Percentiles rank a stretch among this genome's conserved stretches.
These are phyloP conservation scores for Kitagawia praeruptora DNA, from an alignment of 129 eudicot species.

Conservation along the genomic window DNA sequence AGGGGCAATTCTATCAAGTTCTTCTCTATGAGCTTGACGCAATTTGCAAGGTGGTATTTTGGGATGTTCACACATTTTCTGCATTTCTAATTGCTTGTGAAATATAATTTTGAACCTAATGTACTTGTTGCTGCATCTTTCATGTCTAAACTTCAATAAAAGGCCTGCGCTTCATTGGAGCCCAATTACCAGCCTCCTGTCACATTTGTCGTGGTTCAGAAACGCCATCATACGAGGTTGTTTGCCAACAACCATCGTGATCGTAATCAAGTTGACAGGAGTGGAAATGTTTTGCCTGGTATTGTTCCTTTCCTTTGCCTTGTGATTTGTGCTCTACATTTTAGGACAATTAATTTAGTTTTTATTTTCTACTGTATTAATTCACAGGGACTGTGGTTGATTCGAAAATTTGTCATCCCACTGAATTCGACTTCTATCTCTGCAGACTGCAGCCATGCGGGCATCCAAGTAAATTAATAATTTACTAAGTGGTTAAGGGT, in stretches of 20 bases:
- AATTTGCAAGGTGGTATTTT: constrained; percentile 48
- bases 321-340: not conserved
- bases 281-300: constrained; percentile 94
- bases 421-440: constrained; percentile 85
- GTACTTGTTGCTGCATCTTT: not conserved
- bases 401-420: constrained; percentile 88
- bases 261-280: constrained; percentile 59
- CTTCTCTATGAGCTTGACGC: constrained; percentile 87
- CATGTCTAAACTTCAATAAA: not conserved
- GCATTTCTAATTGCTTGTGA: not conserved
- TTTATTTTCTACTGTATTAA: not conserved
- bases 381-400: constrained; percentile 81
- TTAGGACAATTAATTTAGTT: not conserved
- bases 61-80: not conserved
- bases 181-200: constrained; percentile 84
- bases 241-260: constrained; percentile 77
- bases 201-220: constrained; percentile 91
- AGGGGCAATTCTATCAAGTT: constrained; percentile 89
- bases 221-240: constrained; percentile 85
- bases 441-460: constrained; percentile 96
- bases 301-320: not conserved
- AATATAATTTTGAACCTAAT: not conserved
- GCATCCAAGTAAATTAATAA: constrained; percentile 51
- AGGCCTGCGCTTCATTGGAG: constrained; percentile 90
- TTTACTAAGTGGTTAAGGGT: not conserved